Conservation (phyloP, 78 protist species). For the Neovahlkampfia damariscottae region DNA sequence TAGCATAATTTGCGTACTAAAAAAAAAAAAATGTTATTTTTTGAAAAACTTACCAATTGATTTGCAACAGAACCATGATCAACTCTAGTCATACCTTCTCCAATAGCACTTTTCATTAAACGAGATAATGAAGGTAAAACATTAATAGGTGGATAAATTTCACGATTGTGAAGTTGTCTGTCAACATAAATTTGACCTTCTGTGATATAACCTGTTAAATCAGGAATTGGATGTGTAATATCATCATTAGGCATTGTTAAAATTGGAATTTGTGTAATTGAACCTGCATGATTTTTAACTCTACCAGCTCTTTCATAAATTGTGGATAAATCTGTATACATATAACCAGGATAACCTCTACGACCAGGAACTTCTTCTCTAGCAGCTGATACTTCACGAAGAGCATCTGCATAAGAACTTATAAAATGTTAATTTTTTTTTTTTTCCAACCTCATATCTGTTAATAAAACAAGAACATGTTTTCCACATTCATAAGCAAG, state of each 20-base stretch:
- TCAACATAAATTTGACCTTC: slow-evolving; percentile 99
- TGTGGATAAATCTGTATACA: slow-evolving; percentile 99
- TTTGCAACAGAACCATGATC: slow-evolving; percentile 97
- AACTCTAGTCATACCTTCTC: slow-evolving; percentile 81
- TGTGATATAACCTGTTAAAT: slow-evolving; percentile 98
- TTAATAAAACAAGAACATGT: slow-evolving; percentile 97
- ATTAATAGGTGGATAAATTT: slow-evolving; percentile 97
- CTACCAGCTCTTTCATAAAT: slow-evolving; percentile 99
- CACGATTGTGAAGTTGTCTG: slow-evolving; percentile 90
- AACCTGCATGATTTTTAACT: slow-evolving; percentile 91
- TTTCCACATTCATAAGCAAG: slow-evolving; percentile 95
- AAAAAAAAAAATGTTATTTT: neutral
- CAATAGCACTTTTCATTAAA: slow-evolving; percentile 97
- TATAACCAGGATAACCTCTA: slow-evolving; percentile 99
- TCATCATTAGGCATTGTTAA: slow-evolving; percentile 98
- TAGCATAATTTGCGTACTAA: slow-evolving; percentile 99
- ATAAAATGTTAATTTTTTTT: too few species aligned
- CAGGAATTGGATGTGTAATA: slow-evolving; percentile 99
- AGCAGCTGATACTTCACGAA: slow-evolving; percentile 94
- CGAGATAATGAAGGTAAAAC: slow-evolving; percentile 99
- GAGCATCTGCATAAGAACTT: slow-evolving; percentile 99
- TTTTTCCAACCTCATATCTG: too few species aligned
- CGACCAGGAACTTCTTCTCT: slow-evolving; percentile 93
- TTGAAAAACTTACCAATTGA: too few species aligned
- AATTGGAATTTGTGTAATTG: slow-evolving; percentile 99